phyloP scores from a whole-genome alignment of 495 filamentous ascomycete species.

The Pyrenula aspistea region DNA sequence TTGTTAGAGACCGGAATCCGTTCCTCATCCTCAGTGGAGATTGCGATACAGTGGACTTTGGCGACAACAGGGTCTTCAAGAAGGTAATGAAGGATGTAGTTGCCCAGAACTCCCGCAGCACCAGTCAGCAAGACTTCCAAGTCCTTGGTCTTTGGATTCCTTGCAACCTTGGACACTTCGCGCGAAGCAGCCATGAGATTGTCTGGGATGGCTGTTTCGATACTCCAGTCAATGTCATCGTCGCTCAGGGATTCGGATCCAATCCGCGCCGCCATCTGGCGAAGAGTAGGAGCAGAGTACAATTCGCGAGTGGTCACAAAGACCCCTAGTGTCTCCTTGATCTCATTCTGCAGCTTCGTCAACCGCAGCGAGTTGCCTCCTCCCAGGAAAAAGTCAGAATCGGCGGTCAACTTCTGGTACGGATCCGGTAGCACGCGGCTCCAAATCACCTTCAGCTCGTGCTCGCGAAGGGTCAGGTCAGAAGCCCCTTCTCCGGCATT shows the following conservation, averaged over 20 bases:
- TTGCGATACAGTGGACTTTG: conserved; percentile 20
- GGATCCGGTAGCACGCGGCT: not conserved
- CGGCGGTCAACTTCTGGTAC: not conserved
- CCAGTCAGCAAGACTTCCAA: not conserved
- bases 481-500: not conserved
- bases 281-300: conserved; percentile 5
- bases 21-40: conserved; percentile 5
- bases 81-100: conserved; percentile 13
- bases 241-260: not conserved
- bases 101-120: conserved; percentile 23
- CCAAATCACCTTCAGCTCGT: conserved; percentile 5
- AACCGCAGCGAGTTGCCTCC: conserved; percentile 27
- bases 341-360: conserved; percentile 13
- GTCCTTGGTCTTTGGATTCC: conserved; percentile 1
- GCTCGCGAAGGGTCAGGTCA: not conserved
- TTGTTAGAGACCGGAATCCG: not conserved
- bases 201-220: conserved; percentile 1
- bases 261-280: conserved; percentile 4
- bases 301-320: conserved; percentile 4
- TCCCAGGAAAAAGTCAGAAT: conserved; percentile 25
- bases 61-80: conserved; percentile 10
- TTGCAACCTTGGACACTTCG: not conserved
- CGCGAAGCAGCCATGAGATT: not conserved
- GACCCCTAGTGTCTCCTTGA: conserved; percentile 4
- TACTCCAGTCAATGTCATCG: not conserved